These are phyloP conservation scores for Penicillium sp. DNA, from an alignment of 2,329 filamentous ascomycete species.

Conservation along the genomic window DNA sequence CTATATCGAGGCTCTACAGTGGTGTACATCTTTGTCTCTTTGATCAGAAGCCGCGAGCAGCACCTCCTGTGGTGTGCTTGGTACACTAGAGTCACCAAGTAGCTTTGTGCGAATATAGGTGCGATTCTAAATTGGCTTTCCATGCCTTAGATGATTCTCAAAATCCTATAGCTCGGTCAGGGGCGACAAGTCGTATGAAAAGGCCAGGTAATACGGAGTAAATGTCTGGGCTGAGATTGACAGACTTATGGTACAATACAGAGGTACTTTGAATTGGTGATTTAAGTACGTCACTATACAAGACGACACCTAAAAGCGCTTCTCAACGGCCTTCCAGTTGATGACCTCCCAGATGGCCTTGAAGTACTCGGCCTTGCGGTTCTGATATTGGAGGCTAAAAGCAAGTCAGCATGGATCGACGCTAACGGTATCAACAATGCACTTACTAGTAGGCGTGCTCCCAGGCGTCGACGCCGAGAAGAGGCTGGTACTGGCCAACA, in stretches of 20 bases:
- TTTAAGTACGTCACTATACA: slow-evolving; percentile 16
- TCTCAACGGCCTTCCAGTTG: slow-evolving; percentile 90
- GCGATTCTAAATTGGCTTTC: slow-evolving; percentile 33
- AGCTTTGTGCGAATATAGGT: slow-evolving; percentile 39
- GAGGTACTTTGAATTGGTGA: background rate
- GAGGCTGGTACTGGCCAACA: slow-evolving; percentile 76
- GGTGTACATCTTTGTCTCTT: slow-evolving; percentile 45
- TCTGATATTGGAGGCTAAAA: slow-evolving; percentile 81
- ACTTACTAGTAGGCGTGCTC: slow-evolving; percentile 88
- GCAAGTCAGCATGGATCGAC: slow-evolving; percentile 29
- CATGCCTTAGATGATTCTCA: slow-evolving; percentile 31
- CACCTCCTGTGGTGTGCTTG: slow-evolving; percentile 42
- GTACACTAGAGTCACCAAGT: slow-evolving; percentile 47
- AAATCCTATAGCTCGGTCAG: background rate
- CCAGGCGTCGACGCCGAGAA: slow-evolving; percentile 92
- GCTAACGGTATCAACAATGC: background rate
- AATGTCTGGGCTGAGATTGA: slow-evolving; percentile 14
- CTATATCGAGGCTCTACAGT: slow-evolving; percentile 38
- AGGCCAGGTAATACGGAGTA: background rate
- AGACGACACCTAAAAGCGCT: slow-evolving; percentile 62
- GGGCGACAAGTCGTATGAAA: background rate
- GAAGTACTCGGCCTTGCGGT: slow-evolving; percentile 96
- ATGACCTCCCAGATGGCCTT: slow-evolving; percentile 90
- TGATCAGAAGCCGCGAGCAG: slow-evolving; percentile 41
- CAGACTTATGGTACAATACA: slow-evolving; percentile 28